Percentiles rank a stretch among this genome's conserved stretches.
These are phyloP conservation scores for Coniella lustricola DNA, from an alignment of 2,329 filamentous ascomycete species.

Conservation along the genomic window DNA sequence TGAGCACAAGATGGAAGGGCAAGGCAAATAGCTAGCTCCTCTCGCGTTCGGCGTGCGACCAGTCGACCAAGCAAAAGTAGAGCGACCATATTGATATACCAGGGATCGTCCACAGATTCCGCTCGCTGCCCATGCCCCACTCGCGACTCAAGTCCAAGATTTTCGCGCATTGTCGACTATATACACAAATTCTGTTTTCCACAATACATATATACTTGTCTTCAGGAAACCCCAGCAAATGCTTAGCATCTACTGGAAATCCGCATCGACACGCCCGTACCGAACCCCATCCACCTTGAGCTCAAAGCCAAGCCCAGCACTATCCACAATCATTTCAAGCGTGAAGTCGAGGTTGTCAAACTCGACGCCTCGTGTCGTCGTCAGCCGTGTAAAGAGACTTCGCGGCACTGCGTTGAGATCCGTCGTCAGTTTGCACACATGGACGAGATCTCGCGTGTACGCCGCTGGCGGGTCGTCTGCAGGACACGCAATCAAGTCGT, in stretches of 20 bases:
- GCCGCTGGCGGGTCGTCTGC: conserved; percentile 57
- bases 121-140: no score
- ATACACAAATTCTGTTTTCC: no score
- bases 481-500: conserved; percentile 72
- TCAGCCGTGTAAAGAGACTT: conserved; percentile 65
- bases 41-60: no score
- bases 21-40: no score
- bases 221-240: background rate
- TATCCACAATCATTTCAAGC: conserved; percentile 76
- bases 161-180: no score
- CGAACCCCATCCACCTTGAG: conserved; percentile 70
- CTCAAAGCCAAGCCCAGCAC: conserved; percentile 69
- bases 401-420: conserved; percentile 70
- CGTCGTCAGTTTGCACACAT: conserved; percentile 75
- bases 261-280: conserved; percentile 70
- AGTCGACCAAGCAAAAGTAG: no score
- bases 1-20: no score
- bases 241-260: conserved; percentile 60
- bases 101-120: no score
- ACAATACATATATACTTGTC: no score
- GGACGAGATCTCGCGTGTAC: conserved; percentile 55
- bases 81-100: no score
- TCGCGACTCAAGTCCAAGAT: background rate
- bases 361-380: conserved; percentile 71
- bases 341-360: conserved; percentile 80